Evolutionary conservation across 2,329 filamentous ascomycete genomes (phyloP), one percentile per base, ranked within the genome.

Genomic region (Botryosphaeria dothidea): DNA sequence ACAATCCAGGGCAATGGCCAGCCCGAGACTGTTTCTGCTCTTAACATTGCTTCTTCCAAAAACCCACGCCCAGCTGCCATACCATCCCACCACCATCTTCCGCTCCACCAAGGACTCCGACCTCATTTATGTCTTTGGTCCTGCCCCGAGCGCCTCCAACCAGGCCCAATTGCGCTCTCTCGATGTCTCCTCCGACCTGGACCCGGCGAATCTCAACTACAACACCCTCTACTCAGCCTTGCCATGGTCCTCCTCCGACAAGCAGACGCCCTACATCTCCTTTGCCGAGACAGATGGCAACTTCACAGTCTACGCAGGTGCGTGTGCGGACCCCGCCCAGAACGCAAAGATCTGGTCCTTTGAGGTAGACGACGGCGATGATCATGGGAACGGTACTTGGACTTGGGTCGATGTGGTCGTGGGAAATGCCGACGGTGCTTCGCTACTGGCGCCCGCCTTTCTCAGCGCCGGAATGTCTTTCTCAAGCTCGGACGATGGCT

Each of bases 1-100:
- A 23, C 60, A 45, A 25, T 45, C 48, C 36, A 46, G 48, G 48
- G 61, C 61, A 45, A 60, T 60, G 56, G 56, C 15, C 54, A 38
- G 52, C 21, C 52, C 23, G 25, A 49, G 46, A 49, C 51, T 63
- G 27, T 27, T 48, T 31, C 52, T 65, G 54, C 11, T 60, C 29
- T 21, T 60, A 3, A 45, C 61, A 8, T 31, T 65, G 25, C 54
- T 51, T 25, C 43, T 54, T 5, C 23, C 13, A 3, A 9, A 46
- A 19, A 67, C 65, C 29, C 66, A 71, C 62, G 78, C 80, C 45
- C 75, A 80, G 56, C 83, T 92, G 61, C 92, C 92, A 27, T 96
- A 96, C 80, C 88, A 89, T 64, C 90, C 92, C 2, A 92, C 92
- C 0, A 87, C 86, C 31, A 84, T 96, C 61, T 84, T 94, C 65